A percentile compares a stretch with the other conserved stretches of the same genome.
phyloP scores from a whole-genome alignment of 495 filamentous ascomycete species.

The Trichoderma erinaceum region DNA sequence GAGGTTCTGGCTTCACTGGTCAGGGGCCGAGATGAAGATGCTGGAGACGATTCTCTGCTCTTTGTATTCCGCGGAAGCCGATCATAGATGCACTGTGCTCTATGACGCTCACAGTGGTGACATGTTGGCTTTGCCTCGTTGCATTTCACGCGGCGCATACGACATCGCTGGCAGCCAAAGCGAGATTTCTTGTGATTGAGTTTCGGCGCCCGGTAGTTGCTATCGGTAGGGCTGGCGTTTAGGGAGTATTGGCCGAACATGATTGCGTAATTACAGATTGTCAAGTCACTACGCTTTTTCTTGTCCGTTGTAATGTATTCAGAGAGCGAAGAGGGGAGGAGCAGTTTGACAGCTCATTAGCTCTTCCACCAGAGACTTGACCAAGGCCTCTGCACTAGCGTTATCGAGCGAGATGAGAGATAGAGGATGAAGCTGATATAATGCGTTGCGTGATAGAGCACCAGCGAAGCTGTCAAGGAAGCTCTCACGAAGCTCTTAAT shows the following conservation, averaged over 20 bases:
- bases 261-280: neutral
- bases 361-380: too few species aligned
- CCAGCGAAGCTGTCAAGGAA: too few species aligned
- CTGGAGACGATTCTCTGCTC: neutral
- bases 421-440: too few species aligned
- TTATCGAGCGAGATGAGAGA: too few species aligned
- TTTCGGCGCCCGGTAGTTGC: neutral
- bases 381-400: too few species aligned
- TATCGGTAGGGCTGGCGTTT: neutral
- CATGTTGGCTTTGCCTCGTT: constrained; percentile 1
- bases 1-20: neutral
- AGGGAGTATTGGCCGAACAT: constrained; percentile 12
- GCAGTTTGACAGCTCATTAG: too few species aligned
- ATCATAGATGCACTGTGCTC: constrained; percentile 4
- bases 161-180: constrained; percentile 4
- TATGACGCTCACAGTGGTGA: constrained; percentile 2
- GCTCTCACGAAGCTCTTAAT: too few species aligned
- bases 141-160: neutral
- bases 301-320: neutral
- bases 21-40: neutral
- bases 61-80: neutral
- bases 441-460: too few species aligned
- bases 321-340: too few species aligned
- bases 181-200: constrained; percentile 10
- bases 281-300: too few species aligned